Evolutionary conservation across 192 early-diverging fungal genomes (phyloP).

Genomic region (Coemansia erecta): DNA sequence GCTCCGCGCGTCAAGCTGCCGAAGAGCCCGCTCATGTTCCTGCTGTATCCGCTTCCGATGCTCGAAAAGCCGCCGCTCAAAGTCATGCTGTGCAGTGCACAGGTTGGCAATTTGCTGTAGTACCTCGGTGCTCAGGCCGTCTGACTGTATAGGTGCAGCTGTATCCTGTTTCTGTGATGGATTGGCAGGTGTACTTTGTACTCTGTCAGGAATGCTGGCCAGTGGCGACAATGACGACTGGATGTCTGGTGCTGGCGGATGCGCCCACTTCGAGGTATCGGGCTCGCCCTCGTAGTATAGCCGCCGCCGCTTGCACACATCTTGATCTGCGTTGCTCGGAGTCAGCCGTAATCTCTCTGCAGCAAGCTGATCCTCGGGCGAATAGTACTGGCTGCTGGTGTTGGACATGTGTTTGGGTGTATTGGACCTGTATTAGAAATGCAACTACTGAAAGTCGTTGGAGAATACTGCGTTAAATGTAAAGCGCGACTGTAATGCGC

Average conservation of each 20-base stretch:
- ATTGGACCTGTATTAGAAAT: neutral
- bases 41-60: conserved; percentile 30
- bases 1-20: conserved; percentile 30
- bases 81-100: conserved; percentile 31
- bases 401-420: neutral
- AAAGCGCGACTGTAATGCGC: neutral
- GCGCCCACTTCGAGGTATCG: conserved; percentile 39
- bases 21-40: conserved; percentile 21
- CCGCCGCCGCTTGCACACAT: conserved; percentile 18
- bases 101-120: conserved; percentile 19
- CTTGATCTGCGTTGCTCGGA: neutral
- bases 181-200: neutral
- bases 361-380: conserved; percentile 33
- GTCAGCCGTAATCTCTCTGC: conserved; percentile 17
- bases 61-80: conserved; percentile 43
- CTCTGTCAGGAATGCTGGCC: neutral
- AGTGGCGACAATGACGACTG: neutral
- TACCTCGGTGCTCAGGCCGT: conserved; percentile 7
- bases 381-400: conserved; percentile 14
- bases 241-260: conserved; percentile 37
- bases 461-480: neutral
- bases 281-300: conserved; percentile 43
- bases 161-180: neutral
- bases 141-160: neutral
- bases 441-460: neutral